Conservation (phyloP, 805 yeast species). For the Spathaspora passalidarum region DNA sequence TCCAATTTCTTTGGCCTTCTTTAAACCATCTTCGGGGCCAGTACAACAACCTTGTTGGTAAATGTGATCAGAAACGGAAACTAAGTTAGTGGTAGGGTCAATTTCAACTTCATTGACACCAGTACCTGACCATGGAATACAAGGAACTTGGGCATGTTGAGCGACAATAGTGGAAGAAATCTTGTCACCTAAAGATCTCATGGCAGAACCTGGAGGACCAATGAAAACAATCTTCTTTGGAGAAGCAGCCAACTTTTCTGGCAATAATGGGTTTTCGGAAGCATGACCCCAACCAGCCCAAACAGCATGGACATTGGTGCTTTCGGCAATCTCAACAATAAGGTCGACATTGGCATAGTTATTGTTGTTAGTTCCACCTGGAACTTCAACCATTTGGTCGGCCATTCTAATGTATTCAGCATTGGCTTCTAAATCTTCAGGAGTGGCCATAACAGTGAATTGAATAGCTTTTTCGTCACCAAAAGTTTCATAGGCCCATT, state of each 20-base stretch:
- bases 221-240: constrained; percentile 87
- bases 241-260: constrained; percentile 92
- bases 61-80: constrained; percentile 80
- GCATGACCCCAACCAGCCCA: constrained; percentile 99
- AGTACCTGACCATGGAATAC: constrained; percentile 99
- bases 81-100: constrained; percentile 70
- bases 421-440: constrained; percentile 96
- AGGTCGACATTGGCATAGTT: constrained; percentile 97
- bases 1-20: constrained; percentile 82
- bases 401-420: constrained; percentile 99
- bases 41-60: constrained; percentile 87
- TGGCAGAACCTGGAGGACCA: constrained; percentile 99
- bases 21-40: constrained; percentile 85
- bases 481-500: constrained; percentile 99
- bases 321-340: constrained; percentile 95
- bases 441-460: constrained; percentile 98
- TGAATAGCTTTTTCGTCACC: constrained; percentile 92
- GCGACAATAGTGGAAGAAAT: constrained; percentile 98
- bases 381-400: constrained; percentile 96
- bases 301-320: constrained; percentile 95
- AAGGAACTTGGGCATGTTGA: constrained; percentile 96
- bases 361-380: constrained; percentile 98
- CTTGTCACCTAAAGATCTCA: constrained; percentile 99
- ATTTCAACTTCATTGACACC: constrained; percentile 82
- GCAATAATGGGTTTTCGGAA: constrained; percentile 94